Percentiles rank a stretch among this genome's conserved stretches.
phyloP scores from a whole-genome alignment of 139 green algal species.

The Chlorokybus atmophyticus region DNA sequence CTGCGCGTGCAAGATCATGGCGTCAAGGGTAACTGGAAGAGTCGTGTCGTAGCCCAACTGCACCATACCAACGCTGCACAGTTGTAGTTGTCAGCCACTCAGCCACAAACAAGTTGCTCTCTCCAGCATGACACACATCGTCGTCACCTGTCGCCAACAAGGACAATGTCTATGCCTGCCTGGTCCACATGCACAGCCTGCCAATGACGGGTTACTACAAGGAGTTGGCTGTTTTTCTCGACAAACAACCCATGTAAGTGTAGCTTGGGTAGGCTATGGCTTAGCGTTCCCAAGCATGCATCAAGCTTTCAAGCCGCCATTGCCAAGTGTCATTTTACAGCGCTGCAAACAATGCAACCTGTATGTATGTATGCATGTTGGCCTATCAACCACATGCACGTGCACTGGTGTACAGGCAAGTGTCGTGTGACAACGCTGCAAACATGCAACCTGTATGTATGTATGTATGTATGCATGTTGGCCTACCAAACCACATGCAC shows the following conservation, averaged over 20 bases:
- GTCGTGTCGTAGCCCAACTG: conserved; percentile 98
- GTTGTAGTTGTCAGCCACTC: no score
- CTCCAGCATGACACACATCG: no score
- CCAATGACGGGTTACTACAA: neutral
- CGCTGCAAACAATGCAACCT: neutral
- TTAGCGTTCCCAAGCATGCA: neutral
- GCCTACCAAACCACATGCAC: conserved; percentile 33
- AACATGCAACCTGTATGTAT: neutral
- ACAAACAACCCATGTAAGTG: no score
- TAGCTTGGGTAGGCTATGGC: neutral
- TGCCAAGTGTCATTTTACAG: neutral
- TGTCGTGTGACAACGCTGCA: no score
- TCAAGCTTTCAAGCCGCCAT: conserved; percentile 1
- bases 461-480: neutral
- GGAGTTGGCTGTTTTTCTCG: neutral
- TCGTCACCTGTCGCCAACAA: conserved; percentile 92
- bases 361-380: conserved; percentile 1
- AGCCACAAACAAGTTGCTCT: no score
- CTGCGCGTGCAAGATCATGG: conserved; percentile 90
- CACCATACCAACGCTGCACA: conserved; percentile 95
- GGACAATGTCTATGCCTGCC: conserved; percentile 77
- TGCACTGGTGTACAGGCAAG: no score
- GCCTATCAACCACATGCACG: conserved; percentile 32
- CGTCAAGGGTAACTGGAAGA: conserved; percentile 86
- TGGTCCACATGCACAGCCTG: conserved; percentile 57